phyloP scores from a whole-genome alignment of 2,329 filamentous ascomycete species.

The Metarhizium sp. region DNA sequence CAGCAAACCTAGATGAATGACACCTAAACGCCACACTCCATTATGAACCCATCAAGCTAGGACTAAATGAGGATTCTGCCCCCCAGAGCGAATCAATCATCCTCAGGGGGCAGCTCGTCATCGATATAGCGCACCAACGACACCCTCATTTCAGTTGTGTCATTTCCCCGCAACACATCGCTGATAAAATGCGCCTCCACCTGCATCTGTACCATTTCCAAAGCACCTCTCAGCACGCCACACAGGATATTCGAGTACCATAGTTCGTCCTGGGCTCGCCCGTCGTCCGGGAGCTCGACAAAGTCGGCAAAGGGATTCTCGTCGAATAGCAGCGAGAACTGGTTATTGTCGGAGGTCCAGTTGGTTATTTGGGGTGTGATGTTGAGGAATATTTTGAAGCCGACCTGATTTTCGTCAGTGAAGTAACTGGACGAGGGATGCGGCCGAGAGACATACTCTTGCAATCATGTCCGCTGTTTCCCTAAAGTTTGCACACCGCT shows the following conservation, averaged over 20 bases:
- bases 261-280: conserved; percentile 86
- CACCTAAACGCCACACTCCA: not conserved
- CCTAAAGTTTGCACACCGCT: conserved; percentile 82
- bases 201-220: conserved; percentile 99
- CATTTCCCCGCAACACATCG: conserved; percentile 84
- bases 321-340: conserved; percentile 92
- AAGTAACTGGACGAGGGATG: not conserved
- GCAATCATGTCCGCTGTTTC: conserved; percentile 97
- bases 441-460: conserved; percentile 49
- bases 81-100: conserved; percentile 52
- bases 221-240: conserved; percentile 77
- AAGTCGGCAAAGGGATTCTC: conserved; percentile 97
- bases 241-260: conserved; percentile 99
- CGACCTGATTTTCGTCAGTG: conserved; percentile 51
- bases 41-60: not conserved
- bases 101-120: conserved; percentile 92
- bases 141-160: conserved; percentile 95
- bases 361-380: conserved; percentile 89
- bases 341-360: conserved; percentile 93
- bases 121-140: conserved; percentile 90
- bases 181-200: conserved; percentile 95
- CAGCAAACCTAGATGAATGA: not conserved
- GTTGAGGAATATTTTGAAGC: conserved; percentile 98
- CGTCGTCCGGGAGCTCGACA: conserved; percentile 93
- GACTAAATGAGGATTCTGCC: not conserved